Evolutionary conservation across 2,329 filamentous ascomycete genomes (phyloP), one percentile per base, ranked within the genome.

Genomic region (Pseudogymnoascus sp.): DNA sequence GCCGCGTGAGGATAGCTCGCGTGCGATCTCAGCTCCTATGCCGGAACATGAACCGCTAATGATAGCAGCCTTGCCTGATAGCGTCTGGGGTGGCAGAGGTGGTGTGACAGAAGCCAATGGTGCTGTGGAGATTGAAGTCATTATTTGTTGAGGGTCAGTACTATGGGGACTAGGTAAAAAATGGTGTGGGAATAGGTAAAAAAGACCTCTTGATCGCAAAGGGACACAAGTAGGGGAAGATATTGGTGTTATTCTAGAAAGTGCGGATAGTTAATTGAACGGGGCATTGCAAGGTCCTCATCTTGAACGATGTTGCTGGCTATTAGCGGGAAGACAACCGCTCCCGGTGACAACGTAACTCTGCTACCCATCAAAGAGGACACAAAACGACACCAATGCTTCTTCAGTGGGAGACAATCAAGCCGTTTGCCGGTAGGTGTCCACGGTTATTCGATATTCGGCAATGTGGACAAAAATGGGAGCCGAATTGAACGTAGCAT

Each of bases 51-150:
- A 76, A 33, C 77, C 78, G 11, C 74, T 76, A 33, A 86, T 74
- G 14, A 85, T 75, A 4, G 84, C 80, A 49, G 81, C 79, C 67
- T 83, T 82, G 61, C 80, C 80, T 64, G 80, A 78, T 63, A 83
- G 81, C 16, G 73, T 70, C 6, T 75, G 67, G 67, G 72, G 71
- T 7, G 66, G 31, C 4, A 23, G 39, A 43, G 39, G 16, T 21
- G 39, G 21, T 43, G 19, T 43, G 39, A 12, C 19, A 43, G 39
- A 43, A 21, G 16, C 39, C 39, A 43, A 43, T 10, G 39, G 16
- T 21, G 39, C 2, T 21, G 16, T 43, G 4, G 39, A 5, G 10
- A 43, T 21, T 43, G 39, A 43, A 43, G 39, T 21, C 39, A 43
- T 43, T 43, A 16, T 21, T 12, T 43, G 39, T 43, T 43, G 39